Base-by-base conservation (phyloP, 495 filamentous ascomycete genomes). In the Penicillium maclennaniae region DNA sequence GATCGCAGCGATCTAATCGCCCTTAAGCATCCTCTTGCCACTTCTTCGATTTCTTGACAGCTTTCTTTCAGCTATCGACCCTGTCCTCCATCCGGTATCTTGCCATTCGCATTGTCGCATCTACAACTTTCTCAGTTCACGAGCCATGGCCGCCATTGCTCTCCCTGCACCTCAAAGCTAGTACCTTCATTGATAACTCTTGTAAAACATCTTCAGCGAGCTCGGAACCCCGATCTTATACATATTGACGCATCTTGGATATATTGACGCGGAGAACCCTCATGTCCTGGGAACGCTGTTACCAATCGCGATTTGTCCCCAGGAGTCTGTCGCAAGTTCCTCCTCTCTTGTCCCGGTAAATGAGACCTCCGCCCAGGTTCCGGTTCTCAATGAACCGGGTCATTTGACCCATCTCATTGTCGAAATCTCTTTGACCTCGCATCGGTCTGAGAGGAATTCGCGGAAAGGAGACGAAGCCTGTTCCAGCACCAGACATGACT, bases 21-120 rank as follows among this genome's bases (percentile, higher is more conserved):
- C 57, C 57, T 52, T 52, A 78, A 46, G 76, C 74, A 72, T 80
- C 78, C 53, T 79, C 75, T 55, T 72, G 70, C 76, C 76, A 80
- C 57, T 76, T 77, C 21, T 64, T 69, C 46, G 63, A 66, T 60
- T 65, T 72, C 67, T 76, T 79, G 36, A 74, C 58, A 15, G 56
- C 59, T 55, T 72, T 69, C 17, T 59, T 67, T 73, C 76, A 81
- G 28, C 67, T 59, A 51, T 68, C 67, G 19, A 72, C 55, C 46
- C 72, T 55, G 23, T 54, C 56, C 20, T 74, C 73, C 14, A 47
- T 57, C 70, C 72, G 74, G 0, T 65, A 66, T 44, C 68, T 68
- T 12, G 41, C 46, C 31, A 39, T 49, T 34, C 20, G 53, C 59
- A 78, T 61, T 0, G 54, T 61, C 10, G 46, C 59, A 10, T 60